phyloP scores from a whole-genome alignment of 108 stramenopile species.

The Nannochloropsis oceanica region DNA sequence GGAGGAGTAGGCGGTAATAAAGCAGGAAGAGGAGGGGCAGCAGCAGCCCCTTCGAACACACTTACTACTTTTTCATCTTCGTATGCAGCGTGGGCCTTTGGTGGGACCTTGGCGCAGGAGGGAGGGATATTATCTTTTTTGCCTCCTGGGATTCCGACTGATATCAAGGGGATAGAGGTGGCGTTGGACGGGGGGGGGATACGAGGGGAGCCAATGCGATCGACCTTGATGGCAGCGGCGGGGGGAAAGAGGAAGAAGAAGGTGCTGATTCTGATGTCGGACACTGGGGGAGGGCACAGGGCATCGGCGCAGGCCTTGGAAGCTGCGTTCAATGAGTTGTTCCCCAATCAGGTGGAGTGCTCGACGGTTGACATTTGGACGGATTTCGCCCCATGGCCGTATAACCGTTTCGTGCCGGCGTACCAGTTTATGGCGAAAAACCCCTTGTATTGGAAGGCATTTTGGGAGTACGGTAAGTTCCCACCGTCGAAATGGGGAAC shows the following conservation, averaged over 20 bases:
- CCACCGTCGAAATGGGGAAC: slow-evolving; percentile 15
- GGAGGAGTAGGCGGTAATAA: not conserved
- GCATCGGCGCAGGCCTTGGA: slow-evolving; percentile 83
- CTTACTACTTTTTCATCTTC: not conserved
- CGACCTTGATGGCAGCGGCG: not conserved
- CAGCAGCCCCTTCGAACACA: not conserved
- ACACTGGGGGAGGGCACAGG: slow-evolving; percentile 96
- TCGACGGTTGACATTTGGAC: slow-evolving; percentile 64
- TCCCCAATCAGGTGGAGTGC: slow-evolving; percentile 60
- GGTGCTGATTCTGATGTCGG: slow-evolving; percentile 75
- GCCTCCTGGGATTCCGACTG: not conserved
- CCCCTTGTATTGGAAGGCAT: slow-evolving; percentile 62
- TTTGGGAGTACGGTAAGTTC: slow-evolving; percentile 45
- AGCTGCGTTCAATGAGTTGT: slow-evolving; percentile 62
- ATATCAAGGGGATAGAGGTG: not conserved
- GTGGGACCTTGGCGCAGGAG: not conserved
- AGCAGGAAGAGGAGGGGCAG: not conserved
- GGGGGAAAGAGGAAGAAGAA: slow-evolving; percentile 17
- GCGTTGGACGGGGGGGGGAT: not conserved
- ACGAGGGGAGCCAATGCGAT: not conserved
- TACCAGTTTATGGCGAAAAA: slow-evolving; percentile 68
- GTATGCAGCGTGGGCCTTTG: not conserved
- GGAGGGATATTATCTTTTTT: not conserved
- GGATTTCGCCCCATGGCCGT: slow-evolving; percentile 32
- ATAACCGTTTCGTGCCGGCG: slow-evolving; percentile 28